These are phyloP conservation scores for Metarhizium guizhouense DNA, from an alignment of 2,329 filamentous ascomycete genomes.

Conservation along the genomic window DNA sequence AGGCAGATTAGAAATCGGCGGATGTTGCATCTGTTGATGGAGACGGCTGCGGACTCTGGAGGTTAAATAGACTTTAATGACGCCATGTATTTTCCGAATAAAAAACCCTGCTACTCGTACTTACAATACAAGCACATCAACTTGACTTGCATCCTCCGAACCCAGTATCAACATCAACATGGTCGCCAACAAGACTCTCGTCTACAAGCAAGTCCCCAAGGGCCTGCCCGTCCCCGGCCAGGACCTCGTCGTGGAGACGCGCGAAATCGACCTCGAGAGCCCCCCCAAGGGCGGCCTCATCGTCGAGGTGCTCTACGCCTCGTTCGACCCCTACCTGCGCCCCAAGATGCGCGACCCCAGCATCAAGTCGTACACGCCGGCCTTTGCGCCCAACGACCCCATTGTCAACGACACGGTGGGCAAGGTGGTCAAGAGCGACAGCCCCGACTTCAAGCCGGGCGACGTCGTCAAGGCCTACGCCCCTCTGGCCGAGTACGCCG, in stretches of 20 bases:
- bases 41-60: too few species aligned
- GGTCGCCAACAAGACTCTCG: conserved; percentile 59
- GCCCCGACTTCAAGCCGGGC: conserved; percentile 51
- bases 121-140: too few species aligned
- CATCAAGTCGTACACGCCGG: conserved; percentile 47
- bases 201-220: conserved; percentile 62
- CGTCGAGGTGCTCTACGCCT: conserved; percentile 62
- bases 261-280: conserved; percentile 56
- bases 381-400: conserved; percentile 51
- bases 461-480: conserved; percentile 53
- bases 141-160: too few species aligned
- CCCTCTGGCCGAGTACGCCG: conserved; percentile 62
- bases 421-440: conserved; percentile 63
- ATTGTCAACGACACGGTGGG: conserved; percentile 56
- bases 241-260: conserved; percentile 58
- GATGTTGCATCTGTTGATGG: too few species aligned
- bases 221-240: conserved; percentile 62
- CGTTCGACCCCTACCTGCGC: conserved; percentile 79
- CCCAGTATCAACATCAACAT: conserved; percentile 14
- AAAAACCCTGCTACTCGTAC: too few species aligned
- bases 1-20: too few species aligned
- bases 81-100: too few species aligned
- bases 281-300: conserved; percentile 56
- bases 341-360: conserved; percentile 62
- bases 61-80: too few species aligned